phyloP scores from a whole-genome alignment of 805 yeast genomes.

The Tetrapisispora arboricola region DNA sequence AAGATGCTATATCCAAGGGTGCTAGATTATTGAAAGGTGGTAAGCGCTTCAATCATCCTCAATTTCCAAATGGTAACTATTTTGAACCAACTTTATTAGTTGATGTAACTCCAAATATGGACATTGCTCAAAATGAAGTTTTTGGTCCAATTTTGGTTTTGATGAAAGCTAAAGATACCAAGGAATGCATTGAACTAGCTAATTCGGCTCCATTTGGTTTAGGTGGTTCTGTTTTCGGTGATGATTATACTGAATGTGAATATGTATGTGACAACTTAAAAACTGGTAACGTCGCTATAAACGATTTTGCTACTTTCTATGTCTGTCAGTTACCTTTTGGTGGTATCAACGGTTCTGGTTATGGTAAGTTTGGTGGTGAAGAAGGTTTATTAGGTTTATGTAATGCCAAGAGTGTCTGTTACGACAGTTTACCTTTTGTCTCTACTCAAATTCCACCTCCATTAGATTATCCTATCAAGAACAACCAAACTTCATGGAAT shows the following conservation, averaged over 20 bases:
- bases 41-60: slow-evolving; percentile 68
- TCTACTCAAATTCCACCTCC: slow-evolving; percentile 80
- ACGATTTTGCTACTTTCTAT: slow-evolving; percentile 94
- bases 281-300: slow-evolving; percentile 91
- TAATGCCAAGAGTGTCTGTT: slow-evolving; percentile 75
- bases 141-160: slow-evolving; percentile 87
- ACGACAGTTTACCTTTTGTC: slow-evolving; percentile 68
- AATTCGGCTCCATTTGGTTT: slow-evolving; percentile 82
- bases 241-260: slow-evolving; percentile 45
- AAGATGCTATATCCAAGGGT: slow-evolving; percentile 70
- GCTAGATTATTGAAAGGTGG: slow-evolving; percentile 81
- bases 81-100: slow-evolving; percentile 82
- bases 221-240: slow-evolving; percentile 86
- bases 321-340: slow-evolving; percentile 97
- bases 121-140: slow-evolving; percentile 79
- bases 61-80: slow-evolving; percentile 91
- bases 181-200: slow-evolving; percentile 66
- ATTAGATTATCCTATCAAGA: slow-evolving; percentile 82
- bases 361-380: slow-evolving; percentile 96
- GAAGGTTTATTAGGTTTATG: slow-evolving; percentile 92
- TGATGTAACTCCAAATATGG: slow-evolving; percentile 70
- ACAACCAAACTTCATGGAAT: slow-evolving; percentile 76
- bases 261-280: slow-evolving; percentile 52
- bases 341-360: slow-evolving; percentile 86
- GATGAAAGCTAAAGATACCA: slow-evolving; percentile 57